Base-by-base conservation (phyloP, 2,329 filamentous ascomycete genomes). In the Fusarium redolens region DNA sequence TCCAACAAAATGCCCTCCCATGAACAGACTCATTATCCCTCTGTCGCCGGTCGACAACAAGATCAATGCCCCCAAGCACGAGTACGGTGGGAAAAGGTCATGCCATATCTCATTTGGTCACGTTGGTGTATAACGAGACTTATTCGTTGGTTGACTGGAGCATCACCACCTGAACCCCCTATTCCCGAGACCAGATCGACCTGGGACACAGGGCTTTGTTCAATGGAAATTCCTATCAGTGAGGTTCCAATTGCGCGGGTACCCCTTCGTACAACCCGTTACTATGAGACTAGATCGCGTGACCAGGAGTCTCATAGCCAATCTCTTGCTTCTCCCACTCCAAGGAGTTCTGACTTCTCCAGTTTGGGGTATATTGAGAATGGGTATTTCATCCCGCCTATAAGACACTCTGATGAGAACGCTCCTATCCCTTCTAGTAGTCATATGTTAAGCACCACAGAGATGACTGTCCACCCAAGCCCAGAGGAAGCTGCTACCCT, bases 1-100 rank as follows among this genome's bases (percentile, higher is more conserved):
- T 38, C 33, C 28, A 31, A 37, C 31, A n/a, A 30, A 47, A 62
- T 43, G 35, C 37, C 40, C 54, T 48, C 28, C 22, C 4, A 13
- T 30, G 25, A 14, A 30, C 35, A 25, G 30, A 25, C 51, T 22
- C 33, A 45, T 15, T 17, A 55, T 31, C 35, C 51, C 10, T 20
- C 33, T 15, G 58, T 33, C 35, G 31, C 58, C 31, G 33, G 33
- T 35, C 52, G 58, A 64, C 55, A 15, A 37, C 54, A 37, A 28
- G 8, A 17, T 14, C 17, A n/a, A 22, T 71, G 51, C 11, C 67
- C 71, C 15, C 35, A n/a, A 13, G 33, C 55, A 17, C 68, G 35
- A 33, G 71, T 51, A 15, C 17, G 7, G 17, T 38, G 31, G 22
- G 44, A 47, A 71, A 28, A 64, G 30, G 38, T 65, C 22, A 38